Evolutionary conservation across 2,329 filamentous ascomycete genomes (phyloP).

Genomic region (Microascus cirrosus): DNA sequence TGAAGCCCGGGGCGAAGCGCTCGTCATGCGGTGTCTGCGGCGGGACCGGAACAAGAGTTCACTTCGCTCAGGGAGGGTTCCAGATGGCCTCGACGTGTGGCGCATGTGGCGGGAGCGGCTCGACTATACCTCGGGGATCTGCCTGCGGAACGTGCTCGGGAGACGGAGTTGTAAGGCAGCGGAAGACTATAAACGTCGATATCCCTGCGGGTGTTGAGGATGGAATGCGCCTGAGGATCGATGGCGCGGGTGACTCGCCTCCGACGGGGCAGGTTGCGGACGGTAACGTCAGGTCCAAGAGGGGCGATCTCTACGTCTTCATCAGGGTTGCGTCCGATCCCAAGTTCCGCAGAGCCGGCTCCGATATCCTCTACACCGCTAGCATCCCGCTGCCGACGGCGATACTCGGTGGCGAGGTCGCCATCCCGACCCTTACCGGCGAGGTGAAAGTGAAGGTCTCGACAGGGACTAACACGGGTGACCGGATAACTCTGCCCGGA

Average conservation of each 20-base stretch:
- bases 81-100: conserved; percentile 89
- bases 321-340: conserved; percentile 82
- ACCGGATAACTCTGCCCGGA: conserved; percentile 77
- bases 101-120: conserved; percentile 68
- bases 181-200: conserved; percentile 75
- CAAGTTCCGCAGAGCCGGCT: conserved; percentile 78
- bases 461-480: conserved; percentile 85
- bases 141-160: conserved; percentile 75
- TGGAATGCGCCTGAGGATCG: conserved; percentile 81
- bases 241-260: conserved; percentile 79
- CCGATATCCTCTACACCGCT: conserved; percentile 88
- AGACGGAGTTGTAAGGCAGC: conserved; percentile 72
- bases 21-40: conserved; percentile 69
- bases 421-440: conserved; percentile 80
- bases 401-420: conserved; percentile 79
- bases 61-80: conserved; percentile 86
- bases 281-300: conserved; percentile 47
- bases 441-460: conserved; percentile 83
- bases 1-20: conserved; percentile 70
- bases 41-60: conserved; percentile 76
- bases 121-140: conserved; percentile 63
- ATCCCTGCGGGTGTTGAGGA: conserved; percentile 95
- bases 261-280: conserved; percentile 59
- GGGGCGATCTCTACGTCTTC: conserved; percentile 84
- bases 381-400: conserved; percentile 88